Conservation (phyloP, 169 alveolate genomes). For the Besnoitia besnoiti region DNA sequence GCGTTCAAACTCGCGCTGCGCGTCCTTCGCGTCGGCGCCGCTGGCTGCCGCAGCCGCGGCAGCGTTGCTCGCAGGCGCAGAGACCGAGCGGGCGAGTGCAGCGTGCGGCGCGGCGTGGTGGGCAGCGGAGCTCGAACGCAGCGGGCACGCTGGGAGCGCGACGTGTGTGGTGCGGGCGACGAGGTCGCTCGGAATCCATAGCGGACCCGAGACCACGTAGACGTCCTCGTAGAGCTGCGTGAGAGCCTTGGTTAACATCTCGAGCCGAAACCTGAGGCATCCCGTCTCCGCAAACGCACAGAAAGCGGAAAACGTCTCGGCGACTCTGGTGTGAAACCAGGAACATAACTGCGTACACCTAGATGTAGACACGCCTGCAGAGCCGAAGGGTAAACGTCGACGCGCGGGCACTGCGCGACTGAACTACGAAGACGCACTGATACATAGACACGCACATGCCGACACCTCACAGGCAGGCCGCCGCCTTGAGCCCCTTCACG, state of each 20-base stretch:
- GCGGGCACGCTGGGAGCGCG: background rate
- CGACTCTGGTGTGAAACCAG: background rate
- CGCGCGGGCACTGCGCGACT: background rate
- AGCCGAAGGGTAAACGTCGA: background rate
- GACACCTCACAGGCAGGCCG: background rate
- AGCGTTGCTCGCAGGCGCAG: background rate
- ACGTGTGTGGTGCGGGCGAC: background rate
- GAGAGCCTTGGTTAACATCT: background rate
- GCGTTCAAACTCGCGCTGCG: background rate
- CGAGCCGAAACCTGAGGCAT: constrained; percentile 3
- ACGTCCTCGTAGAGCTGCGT: constrained; percentile 4
- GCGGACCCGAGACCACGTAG: constrained; percentile 25
- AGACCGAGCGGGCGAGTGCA: background rate
- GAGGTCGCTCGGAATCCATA: constrained; percentile 27
- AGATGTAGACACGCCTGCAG: background rate
- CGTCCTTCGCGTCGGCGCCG: background rate
- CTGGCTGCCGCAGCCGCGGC: background rate
- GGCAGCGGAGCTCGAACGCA: background rate
- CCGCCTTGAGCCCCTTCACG: no score
- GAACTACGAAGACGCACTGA: background rate
- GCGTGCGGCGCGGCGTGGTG: background rate
- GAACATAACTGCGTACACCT: background rate
- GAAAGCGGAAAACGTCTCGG: background rate
- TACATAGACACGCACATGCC: background rate
- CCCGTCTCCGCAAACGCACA: background rate